phyloP scores from a whole-genome alignment of 192 early-diverging fungal species.

The Coemansia sp. region DNA sequence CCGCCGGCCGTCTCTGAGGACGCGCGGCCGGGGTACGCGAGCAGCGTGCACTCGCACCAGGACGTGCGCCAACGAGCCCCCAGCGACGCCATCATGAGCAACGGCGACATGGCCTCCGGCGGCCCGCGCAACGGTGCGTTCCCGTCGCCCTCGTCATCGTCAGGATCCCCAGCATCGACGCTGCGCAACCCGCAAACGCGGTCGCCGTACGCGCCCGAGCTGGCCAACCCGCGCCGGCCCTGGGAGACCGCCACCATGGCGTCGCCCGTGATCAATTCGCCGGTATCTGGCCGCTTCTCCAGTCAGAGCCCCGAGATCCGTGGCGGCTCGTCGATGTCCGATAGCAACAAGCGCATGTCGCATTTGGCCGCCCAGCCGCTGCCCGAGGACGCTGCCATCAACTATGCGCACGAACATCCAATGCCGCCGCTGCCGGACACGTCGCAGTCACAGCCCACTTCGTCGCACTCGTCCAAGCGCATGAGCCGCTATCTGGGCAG shows the following conservation, averaged over 20 bases:
- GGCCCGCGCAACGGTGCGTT: slow-evolving; percentile 1
- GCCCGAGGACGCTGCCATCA: slow-evolving; percentile 25
- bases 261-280: slow-evolving; percentile 44
- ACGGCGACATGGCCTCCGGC: not conserved
- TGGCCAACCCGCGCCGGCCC: slow-evolving; percentile 21
- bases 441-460: too few species aligned
- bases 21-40: not conserved
- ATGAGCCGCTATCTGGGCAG: slow-evolving; percentile 28
- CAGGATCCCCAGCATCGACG: slow-evolving; percentile 29
- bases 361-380: slow-evolving; percentile 29
- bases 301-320: slow-evolving; percentile 31
- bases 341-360: slow-evolving; percentile 25
- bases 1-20: not conserved
- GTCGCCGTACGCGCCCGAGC: slow-evolving; percentile 30
- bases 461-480: slow-evolving; percentile 24
- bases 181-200: slow-evolving; percentile 28
- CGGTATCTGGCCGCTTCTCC: slow-evolving; percentile 21
- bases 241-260: slow-evolving; percentile 33
- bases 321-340: not conserved
- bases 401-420: not conserved
- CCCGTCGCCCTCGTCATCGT: slow-evolving; percentile 17
- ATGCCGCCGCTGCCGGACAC: not conserved
- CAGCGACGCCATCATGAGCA: slow-evolving; percentile 27
- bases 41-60: not conserved
- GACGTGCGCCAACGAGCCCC: slow-evolving; percentile 21